phyloP scores from a whole-genome alignment of 192 early-diverging fungal species.

The Entomortierella chlamydospora region DNA sequence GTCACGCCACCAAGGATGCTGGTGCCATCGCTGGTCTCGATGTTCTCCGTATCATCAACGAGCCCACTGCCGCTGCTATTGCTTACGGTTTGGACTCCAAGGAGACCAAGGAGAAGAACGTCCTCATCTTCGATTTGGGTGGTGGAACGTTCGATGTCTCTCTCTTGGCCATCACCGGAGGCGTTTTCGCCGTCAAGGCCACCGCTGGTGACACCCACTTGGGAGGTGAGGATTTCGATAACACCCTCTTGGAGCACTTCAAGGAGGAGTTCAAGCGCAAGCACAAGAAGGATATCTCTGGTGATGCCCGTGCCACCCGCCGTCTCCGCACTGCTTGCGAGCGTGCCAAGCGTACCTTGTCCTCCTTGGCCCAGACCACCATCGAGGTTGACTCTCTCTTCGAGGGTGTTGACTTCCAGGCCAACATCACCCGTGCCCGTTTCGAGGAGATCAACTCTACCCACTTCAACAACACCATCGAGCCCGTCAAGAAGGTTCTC shows the following conservation, averaged over 20 bases:
- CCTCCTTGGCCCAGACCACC: slow-evolving; percentile 89
- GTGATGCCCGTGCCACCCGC: slow-evolving; percentile 91
- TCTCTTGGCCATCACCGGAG: slow-evolving; percentile 80
- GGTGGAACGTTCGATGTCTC: slow-evolving; percentile 93
- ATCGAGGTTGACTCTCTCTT: slow-evolving; percentile 93
- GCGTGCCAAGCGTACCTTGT: slow-evolving; percentile 96
- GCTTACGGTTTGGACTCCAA: slow-evolving; percentile 88
- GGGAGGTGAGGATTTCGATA: slow-evolving; percentile 89
- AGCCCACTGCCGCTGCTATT: slow-evolving; percentile 91
- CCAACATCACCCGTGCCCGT: slow-evolving; percentile 94
- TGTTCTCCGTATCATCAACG: slow-evolving; percentile 82
- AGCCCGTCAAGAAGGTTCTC: slow-evolving; percentile 92
- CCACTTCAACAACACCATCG: slow-evolving; percentile 91
- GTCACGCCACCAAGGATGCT: slow-evolving; percentile 94
- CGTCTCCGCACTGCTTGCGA: slow-evolving; percentile 95
- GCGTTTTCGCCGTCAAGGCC: slow-evolving; percentile 87
- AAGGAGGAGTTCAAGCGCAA: slow-evolving; percentile 92
- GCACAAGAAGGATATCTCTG: slow-evolving; percentile 84
- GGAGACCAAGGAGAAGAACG: slow-evolving; percentile 81
- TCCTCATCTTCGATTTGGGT: slow-evolving; percentile 87
- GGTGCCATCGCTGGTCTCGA: slow-evolving; percentile 73
- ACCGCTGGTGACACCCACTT: slow-evolving; percentile 90
- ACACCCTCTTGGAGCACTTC: slow-evolving; percentile 94
- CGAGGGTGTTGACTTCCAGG: slow-evolving; percentile 89
- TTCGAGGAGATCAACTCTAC: slow-evolving; percentile 95